Percentiles rank a stretch among this genome's conserved stretches.
Conservation (phyloP, 2,329 filamentous ascomycete genomes). For the Cadophora malorum region DNA sequence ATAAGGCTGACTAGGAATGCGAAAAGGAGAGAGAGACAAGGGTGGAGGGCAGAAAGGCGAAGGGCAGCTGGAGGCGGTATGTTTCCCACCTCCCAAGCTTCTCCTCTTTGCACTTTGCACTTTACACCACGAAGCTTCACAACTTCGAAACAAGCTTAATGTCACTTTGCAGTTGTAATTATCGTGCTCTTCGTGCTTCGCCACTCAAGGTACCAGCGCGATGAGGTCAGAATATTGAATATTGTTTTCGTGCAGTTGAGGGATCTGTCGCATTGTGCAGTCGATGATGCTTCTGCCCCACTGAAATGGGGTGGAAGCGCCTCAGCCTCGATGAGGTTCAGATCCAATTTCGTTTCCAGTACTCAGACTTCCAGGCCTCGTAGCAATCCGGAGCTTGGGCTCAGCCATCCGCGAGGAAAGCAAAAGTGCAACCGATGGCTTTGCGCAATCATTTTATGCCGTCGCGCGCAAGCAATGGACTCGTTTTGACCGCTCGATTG, state of each 20-base stretch:
- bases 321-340: constrained; percentile 4
- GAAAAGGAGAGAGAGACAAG: neutral
- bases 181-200: neutral
- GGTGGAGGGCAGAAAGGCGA: constrained; percentile 6
- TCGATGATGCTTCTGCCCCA: neutral
- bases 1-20: constrained; percentile 5
- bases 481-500: constrained; percentile 13
- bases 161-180: neutral
- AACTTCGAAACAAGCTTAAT: constrained; percentile 2
- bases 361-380: no score
- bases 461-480: constrained; percentile 7
- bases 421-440: constrained; percentile 6
- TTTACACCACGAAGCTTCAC: neutral
- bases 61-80: neutral
- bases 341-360: neutral
- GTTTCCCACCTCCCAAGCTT: neutral
- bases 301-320: neutral
- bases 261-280: neutral
- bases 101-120: constrained; percentile 11
- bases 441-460: neutral
- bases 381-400: neutral
- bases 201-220: neutral
- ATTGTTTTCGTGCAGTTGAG: constrained; percentile 1
- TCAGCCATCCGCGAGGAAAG: neutral
- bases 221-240: constrained; percentile 11